Evolutionary conservation across 2,329 filamentous ascomycete species (phyloP).

Genomic region (Exophiala phaeomuriformis): DNA sequence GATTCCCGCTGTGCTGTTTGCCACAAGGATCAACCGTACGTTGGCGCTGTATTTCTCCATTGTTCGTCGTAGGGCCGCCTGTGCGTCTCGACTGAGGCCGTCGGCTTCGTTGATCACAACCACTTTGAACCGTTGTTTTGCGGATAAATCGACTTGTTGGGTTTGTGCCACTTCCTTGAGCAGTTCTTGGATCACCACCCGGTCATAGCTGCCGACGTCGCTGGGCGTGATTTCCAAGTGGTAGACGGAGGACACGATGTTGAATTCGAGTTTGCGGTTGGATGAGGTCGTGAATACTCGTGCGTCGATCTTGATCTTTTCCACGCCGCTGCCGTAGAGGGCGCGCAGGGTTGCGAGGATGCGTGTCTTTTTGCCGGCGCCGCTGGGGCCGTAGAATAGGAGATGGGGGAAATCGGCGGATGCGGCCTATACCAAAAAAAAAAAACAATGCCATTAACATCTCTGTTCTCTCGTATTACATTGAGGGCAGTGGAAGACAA

Average conservation of each 20-base stretch:
- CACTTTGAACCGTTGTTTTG: slow-evolving; percentile 92
- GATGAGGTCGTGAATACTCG: slow-evolving; percentile 85
- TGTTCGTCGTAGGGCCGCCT: slow-evolving; percentile 85
- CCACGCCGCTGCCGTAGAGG: slow-evolving; percentile 90
- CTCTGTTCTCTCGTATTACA: too few relatives aligned
- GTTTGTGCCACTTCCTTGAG: slow-evolving; percentile 98
- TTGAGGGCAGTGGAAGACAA: slow-evolving; percentile 1
- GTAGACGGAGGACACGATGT: slow-evolving; percentile 94
- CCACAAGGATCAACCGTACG: slow-evolving; percentile 78
- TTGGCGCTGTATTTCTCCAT: slow-evolving; percentile 99
- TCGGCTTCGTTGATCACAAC: slow-evolving; percentile 99
- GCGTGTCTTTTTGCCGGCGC: slow-evolving; percentile 94
- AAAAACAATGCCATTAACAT: too few relatives aligned
- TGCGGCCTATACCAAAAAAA: too few relatives aligned
- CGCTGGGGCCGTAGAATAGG: slow-evolving; percentile 91
- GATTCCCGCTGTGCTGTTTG: slow-evolving; percentile 95
- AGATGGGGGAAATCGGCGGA: slow-evolving; percentile 97
- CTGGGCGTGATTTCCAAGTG: slow-evolving; percentile 97
- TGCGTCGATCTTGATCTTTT: slow-evolving; percentile 99
- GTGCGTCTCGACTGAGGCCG: slow-evolving; percentile 84
- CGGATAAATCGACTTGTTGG: slow-evolving; percentile 91
- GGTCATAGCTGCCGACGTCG: slow-evolving; percentile 92
- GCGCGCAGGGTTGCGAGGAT: slow-evolving; percentile 94
- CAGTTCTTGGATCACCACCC: slow-evolving; percentile 90
- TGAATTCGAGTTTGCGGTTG: slow-evolving; percentile 98